Percentiles rank a stretch among this genome's conserved stretches.
Evolutionary conservation across 257 asterid genomes (phyloP).

Genomic region (Thymus quinquecostatus): DNA sequence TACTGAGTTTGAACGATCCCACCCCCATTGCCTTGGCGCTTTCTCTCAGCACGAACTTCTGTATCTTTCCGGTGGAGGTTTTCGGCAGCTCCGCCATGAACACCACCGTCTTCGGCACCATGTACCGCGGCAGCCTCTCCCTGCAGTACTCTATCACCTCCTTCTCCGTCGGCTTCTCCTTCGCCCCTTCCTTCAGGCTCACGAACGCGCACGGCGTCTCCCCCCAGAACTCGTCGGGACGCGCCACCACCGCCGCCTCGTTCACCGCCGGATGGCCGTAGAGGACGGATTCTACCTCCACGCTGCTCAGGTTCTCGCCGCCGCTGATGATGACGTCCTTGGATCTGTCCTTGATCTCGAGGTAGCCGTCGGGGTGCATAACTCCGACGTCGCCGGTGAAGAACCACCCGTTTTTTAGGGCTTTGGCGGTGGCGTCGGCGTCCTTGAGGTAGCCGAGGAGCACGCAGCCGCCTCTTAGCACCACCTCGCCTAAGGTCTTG

Average conservation of each 20-base stretch:
- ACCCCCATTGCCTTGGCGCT: constrained; percentile 51
- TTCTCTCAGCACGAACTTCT: constrained; percentile 68
- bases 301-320: constrained; percentile 87
- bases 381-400: constrained; percentile 84
- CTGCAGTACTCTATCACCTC: constrained; percentile 58
- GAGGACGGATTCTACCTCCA: constrained; percentile 75
- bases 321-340: constrained; percentile 84
- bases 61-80: constrained; percentile 81
- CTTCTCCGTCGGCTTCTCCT: constrained; percentile 49
- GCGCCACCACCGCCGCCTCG: constrained; percentile 88
- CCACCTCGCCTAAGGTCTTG: constrained; percentile 57
- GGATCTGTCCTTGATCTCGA: constrained; percentile 76
- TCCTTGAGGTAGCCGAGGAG: constrained; percentile 77
- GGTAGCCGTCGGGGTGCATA: constrained; percentile 77
- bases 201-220: constrained; percentile 85
- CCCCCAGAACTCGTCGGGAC: constrained; percentile 82
- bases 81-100: constrained; percentile 70
- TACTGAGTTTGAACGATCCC: constrained; percentile 35
- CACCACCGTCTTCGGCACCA: constrained; percentile 79
- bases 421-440: constrained; percentile 53
- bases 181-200: constrained; percentile 55
- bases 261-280: constrained; percentile 73
- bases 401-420: constrained; percentile 70
- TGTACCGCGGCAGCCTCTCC: constrained; percentile 56
- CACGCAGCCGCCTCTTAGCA: constrained; percentile 53